These are phyloP conservation scores for Lentinula guzmanii DNA, from an alignment of 768 basidiomycete species.

Conservation along the genomic window DNA sequence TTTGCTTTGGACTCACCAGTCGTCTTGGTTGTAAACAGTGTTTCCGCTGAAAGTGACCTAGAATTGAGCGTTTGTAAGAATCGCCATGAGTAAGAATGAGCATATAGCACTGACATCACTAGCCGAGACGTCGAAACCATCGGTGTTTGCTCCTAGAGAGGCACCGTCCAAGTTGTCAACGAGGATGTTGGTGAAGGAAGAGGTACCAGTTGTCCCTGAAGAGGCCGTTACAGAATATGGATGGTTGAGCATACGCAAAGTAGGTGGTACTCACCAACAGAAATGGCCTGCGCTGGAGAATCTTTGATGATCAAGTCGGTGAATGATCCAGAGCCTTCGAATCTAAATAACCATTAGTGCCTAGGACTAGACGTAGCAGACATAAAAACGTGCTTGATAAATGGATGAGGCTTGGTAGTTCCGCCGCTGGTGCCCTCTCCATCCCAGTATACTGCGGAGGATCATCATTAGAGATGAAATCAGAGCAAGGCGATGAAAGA, in stretches of 20 bases:
- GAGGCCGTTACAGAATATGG: neutral
- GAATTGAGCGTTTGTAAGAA: neutral
- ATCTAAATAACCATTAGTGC: neutral
- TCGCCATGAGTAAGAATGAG: neutral
- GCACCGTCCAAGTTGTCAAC: slow-evolving; percentile 1
- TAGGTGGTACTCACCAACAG: slow-evolving; percentile 2
- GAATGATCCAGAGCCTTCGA: slow-evolving; percentile 7
- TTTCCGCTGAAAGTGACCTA: slow-evolving; percentile 1
- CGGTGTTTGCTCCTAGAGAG: slow-evolving; percentile 19
- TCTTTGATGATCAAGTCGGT: slow-evolving; percentile 6
- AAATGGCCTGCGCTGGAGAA: slow-evolving; percentile 8
- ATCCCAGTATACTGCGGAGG: slow-evolving; percentile 13
- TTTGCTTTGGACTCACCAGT: neutral
- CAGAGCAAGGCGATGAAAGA: neutral
- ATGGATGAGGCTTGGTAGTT: slow-evolving; percentile 15
- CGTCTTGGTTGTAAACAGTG: slow-evolving; percentile 2
- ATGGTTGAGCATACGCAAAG: neutral
- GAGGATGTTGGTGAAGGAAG: neutral
- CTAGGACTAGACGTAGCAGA: neutral
- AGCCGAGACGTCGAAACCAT: slow-evolving; percentile 21
- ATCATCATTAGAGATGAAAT: neutral
- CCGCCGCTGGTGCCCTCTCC: slow-evolving; percentile 14
- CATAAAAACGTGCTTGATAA: neutral
- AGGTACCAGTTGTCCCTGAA: neutral
- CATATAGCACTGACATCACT: slow-evolving; percentile 11